These are phyloP conservation scores for Lolium perenne DNA, from an alignment of 176 grass and related monocot genomes.

Conservation along the genomic window DNA sequence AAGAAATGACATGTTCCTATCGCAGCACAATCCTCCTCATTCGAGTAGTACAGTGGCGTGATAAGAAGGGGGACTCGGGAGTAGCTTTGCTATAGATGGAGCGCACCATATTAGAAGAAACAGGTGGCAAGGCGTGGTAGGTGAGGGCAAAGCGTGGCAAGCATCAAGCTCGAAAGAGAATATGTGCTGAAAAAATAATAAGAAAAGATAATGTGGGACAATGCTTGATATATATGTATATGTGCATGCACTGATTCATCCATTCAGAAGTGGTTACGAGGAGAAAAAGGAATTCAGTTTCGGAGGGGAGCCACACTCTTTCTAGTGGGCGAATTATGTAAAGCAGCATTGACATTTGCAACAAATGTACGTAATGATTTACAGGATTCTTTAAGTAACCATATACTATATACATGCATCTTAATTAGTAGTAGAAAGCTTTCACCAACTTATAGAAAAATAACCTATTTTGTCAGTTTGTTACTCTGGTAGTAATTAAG, in stretches of 20 bases:
- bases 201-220: background rate
- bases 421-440: background rate
- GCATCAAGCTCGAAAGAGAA: background rate
- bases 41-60: background rate
- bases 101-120: conserved; percentile 1
- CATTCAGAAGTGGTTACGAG: background rate
- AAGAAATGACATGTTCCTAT: conserved; percentile 4
- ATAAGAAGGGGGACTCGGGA: background rate
- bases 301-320: background rate
- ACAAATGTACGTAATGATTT: background rate
- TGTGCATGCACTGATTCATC: background rate
- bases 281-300: background rate
- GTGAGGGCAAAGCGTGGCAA: background rate
- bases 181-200: background rate
- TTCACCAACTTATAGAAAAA: background rate
- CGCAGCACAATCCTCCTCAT: background rate
- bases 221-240: background rate
- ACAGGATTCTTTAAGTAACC: background rate
- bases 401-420: background rate
- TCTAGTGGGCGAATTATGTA: background rate
- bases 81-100: background rate
- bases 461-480: background rate
- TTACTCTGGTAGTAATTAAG: background rate
- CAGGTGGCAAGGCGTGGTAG: conserved; percentile 6
- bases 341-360: background rate